A percentile compares a stretch with the other conserved stretches of the same genome.
phyloP scores from a whole-genome alignment of 2,329 filamentous ascomycete genomes.

The Penicillium psychrosexuale region DNA sequence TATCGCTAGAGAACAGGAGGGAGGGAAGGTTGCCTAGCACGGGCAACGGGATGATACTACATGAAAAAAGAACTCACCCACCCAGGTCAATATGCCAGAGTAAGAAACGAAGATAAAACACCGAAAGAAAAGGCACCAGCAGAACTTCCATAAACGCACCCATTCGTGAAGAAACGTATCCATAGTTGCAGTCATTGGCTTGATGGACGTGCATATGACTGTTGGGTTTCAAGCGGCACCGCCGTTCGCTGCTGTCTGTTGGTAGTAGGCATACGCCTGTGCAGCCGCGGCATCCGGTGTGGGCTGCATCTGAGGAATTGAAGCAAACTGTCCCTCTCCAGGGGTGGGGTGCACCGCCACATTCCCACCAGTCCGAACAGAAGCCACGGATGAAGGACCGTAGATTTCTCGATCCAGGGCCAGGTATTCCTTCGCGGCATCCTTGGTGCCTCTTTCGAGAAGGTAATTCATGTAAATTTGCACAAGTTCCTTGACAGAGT shows the following conservation, averaged over 20 bases:
- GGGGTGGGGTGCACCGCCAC: constrained; percentile 12
- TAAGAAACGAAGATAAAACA: constrained; percentile 13
- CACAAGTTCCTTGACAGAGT: constrained; percentile 70
- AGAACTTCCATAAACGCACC: not conserved
- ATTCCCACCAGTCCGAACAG: constrained; percentile 30
- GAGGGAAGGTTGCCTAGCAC: constrained; percentile 12
- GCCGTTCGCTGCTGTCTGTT: constrained; percentile 31
- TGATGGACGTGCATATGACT: not conserved
- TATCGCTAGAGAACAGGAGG: constrained; percentile 28
- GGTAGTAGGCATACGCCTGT: constrained; percentile 30
- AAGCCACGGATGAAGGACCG: constrained; percentile 52
- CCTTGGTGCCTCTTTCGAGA: constrained; percentile 74
- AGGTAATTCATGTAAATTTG: constrained; percentile 79
- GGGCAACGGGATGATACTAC: constrained; percentile 21
- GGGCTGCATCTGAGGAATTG: constrained; percentile 5
- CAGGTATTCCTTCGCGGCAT: constrained; percentile 83
- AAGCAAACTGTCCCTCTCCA: constrained; percentile 2
- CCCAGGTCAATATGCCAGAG: constrained; percentile 15
- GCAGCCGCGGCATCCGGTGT: constrained; percentile 14
- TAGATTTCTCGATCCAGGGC: constrained; percentile 81
- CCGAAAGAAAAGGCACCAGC: not conserved
- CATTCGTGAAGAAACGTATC: constrained; percentile 13
- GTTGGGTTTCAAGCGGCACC: constrained; percentile 13
- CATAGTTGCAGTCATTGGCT: constrained; percentile 12
- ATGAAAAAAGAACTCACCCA: constrained; percentile 18